These are phyloP conservation scores for Phytophthora sp. DNA, from an alignment of 352 stramenopile species.

Conservation along the genomic window DNA sequence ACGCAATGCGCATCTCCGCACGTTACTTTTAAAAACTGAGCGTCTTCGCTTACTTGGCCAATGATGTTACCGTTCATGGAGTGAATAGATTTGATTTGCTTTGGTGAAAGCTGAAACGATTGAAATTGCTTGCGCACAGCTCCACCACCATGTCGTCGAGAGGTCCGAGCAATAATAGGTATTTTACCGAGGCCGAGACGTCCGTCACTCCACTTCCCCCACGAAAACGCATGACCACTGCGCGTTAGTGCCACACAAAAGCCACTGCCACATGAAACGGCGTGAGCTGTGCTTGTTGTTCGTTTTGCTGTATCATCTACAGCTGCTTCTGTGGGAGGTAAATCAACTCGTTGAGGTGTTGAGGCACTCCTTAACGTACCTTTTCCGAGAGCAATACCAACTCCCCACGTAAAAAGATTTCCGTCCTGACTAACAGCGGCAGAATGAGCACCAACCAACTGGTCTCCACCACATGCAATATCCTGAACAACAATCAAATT, in stretches of 20 bases:
- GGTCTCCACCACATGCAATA: constrained; percentile 62
- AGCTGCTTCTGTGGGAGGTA: constrained; percentile 16
- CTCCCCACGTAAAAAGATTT: constrained; percentile 80
- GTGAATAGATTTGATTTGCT: constrained; percentile 17
- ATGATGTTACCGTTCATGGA: neutral
- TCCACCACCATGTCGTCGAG: constrained; percentile 37
- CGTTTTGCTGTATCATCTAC: neutral
- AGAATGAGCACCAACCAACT: constrained; percentile 68
- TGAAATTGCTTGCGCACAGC: constrained; percentile 59
- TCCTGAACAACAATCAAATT: constrained; percentile 40
- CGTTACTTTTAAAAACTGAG: constrained; percentile 46
- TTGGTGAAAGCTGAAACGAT: constrained; percentile 57
- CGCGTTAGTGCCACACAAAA: constrained; percentile 77
- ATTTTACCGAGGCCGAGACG: constrained; percentile 74
- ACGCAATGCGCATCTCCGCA: constrained; percentile 85
- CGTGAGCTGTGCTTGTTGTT: constrained; percentile 10
- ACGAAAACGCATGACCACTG: constrained; percentile 71
- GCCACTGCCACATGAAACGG: constrained; percentile 70
- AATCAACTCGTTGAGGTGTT: constrained; percentile 40
- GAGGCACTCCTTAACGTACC: constrained; percentile 42
- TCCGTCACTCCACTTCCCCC: constrained; percentile 80
- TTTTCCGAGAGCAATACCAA: constrained; percentile 54
- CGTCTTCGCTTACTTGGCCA: neutral
- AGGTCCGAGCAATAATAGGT: constrained; percentile 50
- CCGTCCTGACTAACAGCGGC: constrained; percentile 64